Evolutionary conservation across 1,139 yeast species (phyloP).

Genomic region (Taiozyma sp.): DNA sequence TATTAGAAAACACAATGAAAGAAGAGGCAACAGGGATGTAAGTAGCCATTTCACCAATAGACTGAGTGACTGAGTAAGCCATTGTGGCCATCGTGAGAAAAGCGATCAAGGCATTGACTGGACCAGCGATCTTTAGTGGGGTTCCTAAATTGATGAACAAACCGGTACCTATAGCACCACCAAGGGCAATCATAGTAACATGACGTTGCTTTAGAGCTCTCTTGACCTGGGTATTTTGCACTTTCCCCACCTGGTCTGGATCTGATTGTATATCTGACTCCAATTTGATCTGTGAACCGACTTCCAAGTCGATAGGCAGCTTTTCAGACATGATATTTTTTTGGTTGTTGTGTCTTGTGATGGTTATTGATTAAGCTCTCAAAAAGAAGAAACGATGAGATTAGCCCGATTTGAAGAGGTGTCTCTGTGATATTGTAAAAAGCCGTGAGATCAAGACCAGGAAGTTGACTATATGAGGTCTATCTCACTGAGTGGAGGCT

Average conservation of each 20-base stretch:
- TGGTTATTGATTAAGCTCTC: background rate
- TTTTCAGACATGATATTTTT: background rate
- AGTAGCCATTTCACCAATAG: constrained; percentile 78
- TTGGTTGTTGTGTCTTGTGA: background rate
- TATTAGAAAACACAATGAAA: constrained; percentile 49
- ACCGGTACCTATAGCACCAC: constrained; percentile 74
- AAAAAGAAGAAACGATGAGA: background rate
- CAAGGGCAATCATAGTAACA: constrained; percentile 58
- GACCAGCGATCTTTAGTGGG: constrained; percentile 53
- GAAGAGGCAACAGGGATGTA: constrained; percentile 71
- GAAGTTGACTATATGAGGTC: background rate
- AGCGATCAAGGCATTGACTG: constrained; percentile 60
- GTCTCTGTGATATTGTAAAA: background rate
- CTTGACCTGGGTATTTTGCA: constrained; percentile 35
- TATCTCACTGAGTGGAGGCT: background rate
- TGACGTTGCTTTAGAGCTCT: constrained; percentile 56
- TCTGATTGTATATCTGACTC: constrained; percentile 5
- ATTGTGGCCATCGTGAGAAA: constrained; percentile 63
- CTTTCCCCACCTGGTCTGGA: constrained; percentile 24
- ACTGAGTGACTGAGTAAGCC: constrained; percentile 63
- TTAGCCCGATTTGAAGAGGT: background rate
- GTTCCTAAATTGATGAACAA: constrained; percentile 53
- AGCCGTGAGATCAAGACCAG: too few species aligned
- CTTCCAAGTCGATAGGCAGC: background rate
- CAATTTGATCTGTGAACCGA: background rate